Evolutionary conservation across 2,329 filamentous ascomycete species (phyloP).

Genomic region (Sarocladiaceae sp.): DNA sequence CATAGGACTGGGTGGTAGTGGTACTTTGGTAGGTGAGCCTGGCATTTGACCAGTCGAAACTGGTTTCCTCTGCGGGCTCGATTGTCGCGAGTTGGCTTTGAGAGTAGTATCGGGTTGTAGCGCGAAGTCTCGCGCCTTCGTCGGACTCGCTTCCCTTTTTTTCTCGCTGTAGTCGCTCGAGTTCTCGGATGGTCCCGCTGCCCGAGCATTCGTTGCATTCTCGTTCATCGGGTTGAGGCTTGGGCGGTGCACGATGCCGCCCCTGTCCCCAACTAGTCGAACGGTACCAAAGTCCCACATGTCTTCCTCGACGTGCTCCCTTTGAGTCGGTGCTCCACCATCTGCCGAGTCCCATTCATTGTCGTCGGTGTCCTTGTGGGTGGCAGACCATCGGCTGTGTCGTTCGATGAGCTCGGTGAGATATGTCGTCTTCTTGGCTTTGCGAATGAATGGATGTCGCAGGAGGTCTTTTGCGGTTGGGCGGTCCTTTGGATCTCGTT

Average conservation of each 20-base stretch:
- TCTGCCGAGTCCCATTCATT: conserved; percentile 43
- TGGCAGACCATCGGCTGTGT: conserved; percentile 78
- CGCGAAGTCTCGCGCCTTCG: conserved; percentile 42
- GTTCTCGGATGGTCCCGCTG: conserved; percentile 44
- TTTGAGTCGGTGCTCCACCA: conserved; percentile 44
- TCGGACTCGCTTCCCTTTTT: conserved; percentile 43
- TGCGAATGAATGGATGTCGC: conserved; percentile 82
- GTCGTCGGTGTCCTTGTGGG: conserved; percentile 61
- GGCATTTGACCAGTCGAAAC: conserved; percentile 28
- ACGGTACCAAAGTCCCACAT: conserved; percentile 99
- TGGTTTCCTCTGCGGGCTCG: conserved; percentile 55
- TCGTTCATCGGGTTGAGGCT: conserved; percentile 71
- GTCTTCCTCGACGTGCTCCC: conserved; percentile 64
- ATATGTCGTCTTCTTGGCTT: conserved; percentile 93
- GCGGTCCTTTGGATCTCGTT: conserved; percentile 82
- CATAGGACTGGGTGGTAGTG: conserved; percentile 44
- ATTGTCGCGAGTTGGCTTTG: conserved; percentile 49
- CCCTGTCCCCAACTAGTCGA: conserved; percentile 65
- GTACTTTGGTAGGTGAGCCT: conserved; percentile 52
- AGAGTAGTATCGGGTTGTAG: conserved; percentile 47
- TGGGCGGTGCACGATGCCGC: conserved; percentile 46
- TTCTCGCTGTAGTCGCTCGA: conserved; percentile 46
- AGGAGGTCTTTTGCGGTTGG: conserved; percentile 82
- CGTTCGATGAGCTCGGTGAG: conserved; percentile 92
- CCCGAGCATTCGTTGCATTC: conserved; percentile 70